Percentiles rank a stretch among this genome's conserved stretches.
These are phyloP conservation scores for Pichia exigua DNA, from an alignment of 805 yeast genomes.

Conservation along the genomic window DNA sequence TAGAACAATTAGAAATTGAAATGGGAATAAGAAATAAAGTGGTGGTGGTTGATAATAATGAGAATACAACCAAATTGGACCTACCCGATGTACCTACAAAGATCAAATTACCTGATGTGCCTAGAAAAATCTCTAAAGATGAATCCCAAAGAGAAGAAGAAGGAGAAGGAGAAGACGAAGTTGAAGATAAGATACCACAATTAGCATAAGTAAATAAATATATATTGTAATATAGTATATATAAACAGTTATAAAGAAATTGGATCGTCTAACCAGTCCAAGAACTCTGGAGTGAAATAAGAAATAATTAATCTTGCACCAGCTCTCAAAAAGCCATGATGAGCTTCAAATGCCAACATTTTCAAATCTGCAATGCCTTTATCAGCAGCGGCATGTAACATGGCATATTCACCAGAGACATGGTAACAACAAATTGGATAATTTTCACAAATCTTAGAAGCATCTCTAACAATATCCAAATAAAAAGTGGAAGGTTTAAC, in stretches of 20 bases:
- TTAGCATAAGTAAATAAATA: constrained; percentile 2
- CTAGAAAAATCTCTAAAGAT: constrained; percentile 1
- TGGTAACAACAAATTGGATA: constrained; percentile 93
- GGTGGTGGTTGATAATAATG: constrained; percentile 2
- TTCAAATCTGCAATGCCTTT: constrained; percentile 86
- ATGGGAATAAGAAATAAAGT: constrained; percentile 13
- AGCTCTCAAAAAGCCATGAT: constrained; percentile 87
- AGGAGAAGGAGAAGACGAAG: constrained; percentile 10
- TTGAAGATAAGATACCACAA: constrained; percentile 10
- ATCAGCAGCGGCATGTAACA: constrained; percentile 97
- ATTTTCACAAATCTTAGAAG: constrained; percentile 71
- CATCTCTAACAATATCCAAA: constrained; percentile 84
- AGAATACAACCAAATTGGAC: constrained; percentile 7
- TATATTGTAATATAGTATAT: background rate
- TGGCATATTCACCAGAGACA: constrained; percentile 95
- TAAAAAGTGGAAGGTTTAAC: constrained; percentile 96
- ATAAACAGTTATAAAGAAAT: constrained; percentile 13
- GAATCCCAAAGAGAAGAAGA: constrained; percentile 11
- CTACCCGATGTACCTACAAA: background rate
- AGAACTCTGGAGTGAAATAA: constrained; percentile 90
- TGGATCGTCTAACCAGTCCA: constrained; percentile 72
- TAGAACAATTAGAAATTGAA: constrained; percentile 43
- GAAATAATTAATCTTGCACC: constrained; percentile 90
- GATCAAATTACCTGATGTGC: background rate
- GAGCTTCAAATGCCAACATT: constrained; percentile 73